A percentile compares a stretch with the other conserved stretches of the same genome.
Conservation (phyloP, 108 stramenopile genomes). For the Cyclotella choctawhatcheeana region DNA sequence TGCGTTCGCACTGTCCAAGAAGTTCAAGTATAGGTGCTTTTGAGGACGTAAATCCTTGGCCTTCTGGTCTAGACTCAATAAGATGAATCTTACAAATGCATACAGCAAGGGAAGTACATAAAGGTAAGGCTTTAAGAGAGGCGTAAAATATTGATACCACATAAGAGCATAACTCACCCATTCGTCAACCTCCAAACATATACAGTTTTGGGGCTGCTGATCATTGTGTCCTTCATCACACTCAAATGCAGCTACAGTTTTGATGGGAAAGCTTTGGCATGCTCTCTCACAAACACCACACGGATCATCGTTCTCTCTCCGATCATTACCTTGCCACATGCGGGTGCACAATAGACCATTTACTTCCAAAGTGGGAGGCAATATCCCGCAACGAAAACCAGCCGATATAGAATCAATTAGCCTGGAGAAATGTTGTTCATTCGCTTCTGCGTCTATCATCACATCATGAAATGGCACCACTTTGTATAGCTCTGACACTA, state of each 20-base stretch:
- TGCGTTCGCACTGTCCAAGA: too few species aligned
- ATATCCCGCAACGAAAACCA: not conserved
- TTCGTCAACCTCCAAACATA: not conserved
- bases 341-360: not conserved
- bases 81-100: too few species aligned
- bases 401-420: not conserved
- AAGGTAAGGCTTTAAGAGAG: too few species aligned
- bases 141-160: too few species aligned
- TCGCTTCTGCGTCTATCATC: not conserved
- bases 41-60: too few species aligned
- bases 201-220: too few species aligned
- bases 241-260: not conserved
- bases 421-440: not conserved
- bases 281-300: not conserved
- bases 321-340: not conserved
- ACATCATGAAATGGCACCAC: not conserved
- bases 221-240: not conserved
- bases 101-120: too few species aligned
- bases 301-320: not conserved
- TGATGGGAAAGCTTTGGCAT: not conserved
- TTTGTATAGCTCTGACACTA: not conserved
- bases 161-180: conserved; percentile 3
- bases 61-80: too few species aligned
- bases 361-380: not conserved
- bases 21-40: too few species aligned